phyloP scores from a whole-genome alignment of 2,329 filamentous ascomycete species.

The Xylariaceae sp. region DNA sequence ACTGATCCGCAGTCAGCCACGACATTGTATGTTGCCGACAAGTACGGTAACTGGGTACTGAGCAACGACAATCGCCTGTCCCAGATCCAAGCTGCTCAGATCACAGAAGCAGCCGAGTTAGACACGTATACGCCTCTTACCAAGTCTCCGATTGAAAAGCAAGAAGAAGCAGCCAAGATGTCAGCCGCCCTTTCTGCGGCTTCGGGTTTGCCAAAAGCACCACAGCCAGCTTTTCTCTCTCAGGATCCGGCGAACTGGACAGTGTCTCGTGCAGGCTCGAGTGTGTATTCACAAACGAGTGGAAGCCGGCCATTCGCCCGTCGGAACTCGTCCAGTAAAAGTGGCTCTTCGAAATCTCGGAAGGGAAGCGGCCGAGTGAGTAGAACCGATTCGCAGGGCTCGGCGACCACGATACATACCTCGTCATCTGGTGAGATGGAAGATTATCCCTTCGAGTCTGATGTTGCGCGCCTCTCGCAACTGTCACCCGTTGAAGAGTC shows the following conservation, averaged over 20 bases:
- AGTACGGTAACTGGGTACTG: conserved; percentile 53
- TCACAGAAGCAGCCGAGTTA: conserved; percentile 23
- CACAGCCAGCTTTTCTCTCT: conserved; percentile 33
- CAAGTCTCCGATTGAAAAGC: conserved; percentile 30
- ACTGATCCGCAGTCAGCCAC: conserved; percentile 44
- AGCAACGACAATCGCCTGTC: conserved; percentile 36
- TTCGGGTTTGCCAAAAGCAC: conserved; percentile 24
- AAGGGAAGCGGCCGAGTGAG: conserved; percentile 18
- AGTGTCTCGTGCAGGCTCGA: conserved; percentile 32
- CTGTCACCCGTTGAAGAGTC: conserved; percentile 52
- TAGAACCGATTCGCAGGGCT: conserved; percentile 32
- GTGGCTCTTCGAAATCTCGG: conserved; percentile 17
- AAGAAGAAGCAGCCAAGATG: conserved; percentile 25
- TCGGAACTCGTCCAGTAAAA: conserved; percentile 16
- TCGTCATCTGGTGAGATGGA: conserved; percentile 27
- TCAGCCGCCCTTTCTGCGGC: conserved; percentile 23
- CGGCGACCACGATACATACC: conserved; percentile 39
- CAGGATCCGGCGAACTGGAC: conserved; percentile 18
- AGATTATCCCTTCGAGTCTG: conserved; percentile 33
- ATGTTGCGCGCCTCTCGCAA: conserved; percentile 29
- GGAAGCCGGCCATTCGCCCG: conserved; percentile 16
- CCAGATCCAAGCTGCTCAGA: conserved; percentile 19
- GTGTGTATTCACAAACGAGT: conserved; percentile 37
- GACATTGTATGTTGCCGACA: conserved; percentile 51
- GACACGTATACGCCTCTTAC: conserved; percentile 32